These are phyloP conservation scores for Rhododendron ferrugineum DNA, from an alignment of 148 eudicot species.

Conservation along the genomic window DNA sequence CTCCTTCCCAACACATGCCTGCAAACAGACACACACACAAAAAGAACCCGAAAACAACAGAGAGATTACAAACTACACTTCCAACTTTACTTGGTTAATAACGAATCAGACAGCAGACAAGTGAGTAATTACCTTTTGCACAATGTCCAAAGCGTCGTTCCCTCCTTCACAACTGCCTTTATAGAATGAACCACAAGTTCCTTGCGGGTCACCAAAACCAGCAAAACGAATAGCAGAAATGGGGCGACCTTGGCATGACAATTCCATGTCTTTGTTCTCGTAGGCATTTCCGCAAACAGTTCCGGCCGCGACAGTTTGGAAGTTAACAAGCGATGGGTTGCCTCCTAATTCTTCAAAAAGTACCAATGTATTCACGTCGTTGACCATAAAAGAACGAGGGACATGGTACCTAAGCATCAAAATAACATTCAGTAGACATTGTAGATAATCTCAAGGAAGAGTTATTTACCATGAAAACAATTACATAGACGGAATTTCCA, in stretches of 20 bases:
- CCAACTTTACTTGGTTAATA: too few species aligned
- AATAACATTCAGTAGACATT: not conserved
- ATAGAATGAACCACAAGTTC: constrained; percentile 40
- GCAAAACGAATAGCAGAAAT: constrained; percentile 45
- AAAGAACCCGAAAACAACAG: not conserved
- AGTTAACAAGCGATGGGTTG: constrained; percentile 50
- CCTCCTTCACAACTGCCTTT: constrained; percentile 35
- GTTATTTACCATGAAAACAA: not conserved
- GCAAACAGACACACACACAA: not conserved
- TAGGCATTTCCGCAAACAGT: constrained; percentile 41
- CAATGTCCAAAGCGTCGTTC: constrained; percentile 26
- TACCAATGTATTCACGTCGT: constrained; percentile 44
- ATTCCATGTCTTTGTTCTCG: constrained; percentile 32
- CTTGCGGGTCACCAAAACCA: constrained; percentile 40
- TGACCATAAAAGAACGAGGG: constrained; percentile 43
- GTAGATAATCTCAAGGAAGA: not conserved
- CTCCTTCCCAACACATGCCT: constrained; percentile 47
- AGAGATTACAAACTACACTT: not conserved
- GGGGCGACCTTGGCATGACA: constrained; percentile 39
- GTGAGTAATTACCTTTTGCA: constrained; percentile 22
- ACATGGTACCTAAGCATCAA: constrained; percentile 52
- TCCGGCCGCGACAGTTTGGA: constrained; percentile 36
- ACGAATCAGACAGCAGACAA: too few species aligned
- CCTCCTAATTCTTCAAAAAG: constrained; percentile 71
- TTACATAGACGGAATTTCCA: too few species aligned